phyloP scores from a whole-genome alignment of 202 grass and related monocot species.

The Bolboschoenoplectus hybrid region DNA sequence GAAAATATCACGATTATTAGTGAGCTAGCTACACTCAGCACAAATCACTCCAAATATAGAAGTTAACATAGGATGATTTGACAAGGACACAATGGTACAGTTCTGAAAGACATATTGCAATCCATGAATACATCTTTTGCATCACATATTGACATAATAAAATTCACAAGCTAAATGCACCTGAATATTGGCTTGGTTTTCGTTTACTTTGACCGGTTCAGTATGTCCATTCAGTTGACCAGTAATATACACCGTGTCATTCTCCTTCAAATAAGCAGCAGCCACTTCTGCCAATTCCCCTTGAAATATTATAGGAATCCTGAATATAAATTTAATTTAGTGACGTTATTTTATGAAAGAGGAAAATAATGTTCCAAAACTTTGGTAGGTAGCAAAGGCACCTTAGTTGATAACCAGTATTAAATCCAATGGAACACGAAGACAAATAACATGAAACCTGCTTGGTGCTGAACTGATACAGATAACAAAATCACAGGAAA shows the following conservation, averaged over 20 bases:
- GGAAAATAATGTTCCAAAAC: conserved; percentile 1
- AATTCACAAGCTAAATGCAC: conserved; percentile 34
- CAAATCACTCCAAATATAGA: background rate
- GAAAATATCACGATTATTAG: background rate
- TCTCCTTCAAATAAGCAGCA: conserved; percentile 73
- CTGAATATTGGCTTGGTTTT: conserved; percentile 71
- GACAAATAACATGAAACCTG: no score
- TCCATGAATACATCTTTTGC: background rate
- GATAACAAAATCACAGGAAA: background rate
- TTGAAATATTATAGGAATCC: conserved; percentile 90
- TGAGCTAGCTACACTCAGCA: background rate
- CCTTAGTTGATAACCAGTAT: background rate
- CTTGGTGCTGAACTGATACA: no score
- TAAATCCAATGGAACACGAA: background rate
- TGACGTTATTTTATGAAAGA: background rate
- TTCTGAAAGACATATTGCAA: background rate
- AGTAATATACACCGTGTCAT: conserved; percentile 64
- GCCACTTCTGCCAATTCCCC: conserved; percentile 83
- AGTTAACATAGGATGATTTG: background rate
- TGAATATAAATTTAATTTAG: conserved; percentile 40
- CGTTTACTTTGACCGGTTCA: conserved; percentile 51
- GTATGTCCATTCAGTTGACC: conserved; percentile 74
- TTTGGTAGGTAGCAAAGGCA: background rate
- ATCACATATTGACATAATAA: background rate
- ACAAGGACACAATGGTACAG: background rate